Evolutionary conservation across 352 stramenopile species (phyloP), one percentile per base, ranked within the genome.

Genomic region (Phytophthora vignae): DNA sequence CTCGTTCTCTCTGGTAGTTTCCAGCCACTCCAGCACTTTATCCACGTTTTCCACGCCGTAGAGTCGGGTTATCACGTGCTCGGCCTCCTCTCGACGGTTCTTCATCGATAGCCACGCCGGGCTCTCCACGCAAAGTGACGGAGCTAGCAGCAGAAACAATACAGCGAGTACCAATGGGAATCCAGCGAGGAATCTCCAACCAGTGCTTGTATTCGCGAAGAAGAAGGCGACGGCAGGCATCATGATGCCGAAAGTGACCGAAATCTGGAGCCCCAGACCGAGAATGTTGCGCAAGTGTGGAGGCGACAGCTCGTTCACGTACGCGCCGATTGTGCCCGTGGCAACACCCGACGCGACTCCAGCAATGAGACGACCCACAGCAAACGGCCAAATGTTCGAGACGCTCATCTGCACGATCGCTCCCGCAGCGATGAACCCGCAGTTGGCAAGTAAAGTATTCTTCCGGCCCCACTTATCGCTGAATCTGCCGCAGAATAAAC

Each of bases 171-270:
- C 59, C 27, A 87, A 66, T 6, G 82, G 82, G 33, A 83, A 85
- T 19, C 78, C 78, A 21, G 77, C 78, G 78, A 85, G 21, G 55
- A 54, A 66, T 61, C 67, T 36, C 84, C 84, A 92, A 11, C 79
- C 83, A 5, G 60, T 64, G 27, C 67, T 74, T 2, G 82, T 85
- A 61, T 85, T 77, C 36, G 76, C 73, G 63, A 87, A 85, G 69
- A 88, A 91, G 68, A 91, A 90, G 14, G 79, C 71, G 53, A 74
- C 27, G 69, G 62, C 27, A 22, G 86, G 79, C 11, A 85, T 33
- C 31, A 90, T 49, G 50, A 88, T 83, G 22, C 81, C 81, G 46
- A 87, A 71, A 0, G 73, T 80, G 25, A 90, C 72, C 0, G 77
- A 79, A 29, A 87, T 79, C 53, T 90, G 82, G 36, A 88, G 69